Base-by-base conservation (phyloP, 2,329 filamentous ascomycete species). In the Dactylonectria estremocensis region DNA sequence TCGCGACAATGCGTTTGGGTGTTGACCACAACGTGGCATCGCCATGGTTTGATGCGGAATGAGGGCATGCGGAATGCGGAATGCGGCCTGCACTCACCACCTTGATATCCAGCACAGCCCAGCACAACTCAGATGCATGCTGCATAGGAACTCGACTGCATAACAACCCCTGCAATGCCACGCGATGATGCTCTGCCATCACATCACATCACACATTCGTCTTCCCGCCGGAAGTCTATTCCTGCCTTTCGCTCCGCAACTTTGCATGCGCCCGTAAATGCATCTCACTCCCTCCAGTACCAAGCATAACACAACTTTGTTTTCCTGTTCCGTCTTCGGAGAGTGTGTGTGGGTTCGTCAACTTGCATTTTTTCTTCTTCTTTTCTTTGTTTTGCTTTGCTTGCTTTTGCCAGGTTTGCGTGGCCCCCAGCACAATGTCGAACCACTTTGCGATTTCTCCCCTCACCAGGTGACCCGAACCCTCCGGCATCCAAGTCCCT, bases 11-110 rank as follows among this genome's bases (percentile, higher is more conserved):
- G 10, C 50, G 24, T 53, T 54, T 33, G 48, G 28, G 40, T 67
- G 61, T 35, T 50, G 24, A 31, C 31, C 22, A 65, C 54, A 69
- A 66, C 68, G 66, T 70, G 68, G 68, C 54, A 50, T 6, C 40
- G 35, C 58, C 50, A 37, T 65, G 66, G 66, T 66, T 28, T 52
- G 40, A 53, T 24, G 61, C 48, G 46, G 28, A 45, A 53, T 45
- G 24, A 28, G 24, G 24, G 24, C 28, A 62, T 49, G 60, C 56
- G 45, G 24, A 37, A 40, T 46, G 49, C 57, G 37, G 53, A 40
- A 59, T 59, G 24, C 24, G 24, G 24, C 24, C 4, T 28, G 24
- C 24, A 28, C 7, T 5, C 24, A 28, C 24, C 24, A 28, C 24
- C 2, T 28, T 28, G 16, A 59, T 49, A 52, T 37, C 53, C 16